Base-by-base conservation (phyloP, 768 basidiomycete genomes). In the Mycena leptocephala region DNA sequence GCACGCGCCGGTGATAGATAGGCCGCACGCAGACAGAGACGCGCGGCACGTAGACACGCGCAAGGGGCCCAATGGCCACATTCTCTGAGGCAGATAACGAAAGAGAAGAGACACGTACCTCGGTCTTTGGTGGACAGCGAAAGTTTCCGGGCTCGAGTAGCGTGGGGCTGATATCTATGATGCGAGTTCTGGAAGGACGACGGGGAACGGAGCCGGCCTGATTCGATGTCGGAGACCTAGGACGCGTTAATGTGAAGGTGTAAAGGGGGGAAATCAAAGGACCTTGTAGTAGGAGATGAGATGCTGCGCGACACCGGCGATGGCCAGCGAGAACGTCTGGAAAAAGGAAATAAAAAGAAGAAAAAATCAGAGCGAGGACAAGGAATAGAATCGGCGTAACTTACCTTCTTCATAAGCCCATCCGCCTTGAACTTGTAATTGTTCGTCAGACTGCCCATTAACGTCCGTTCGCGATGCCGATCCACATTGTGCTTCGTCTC, bases 371-470 rank as follows among this genome's bases (percentile, higher is more conserved):
- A 32, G 30, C 30, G 33, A 41, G 3, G 10, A 39, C 33, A 26
- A 41, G 18, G 58, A 64, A 48, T 35, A 41, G 43, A 55, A 64
- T n/a, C n/a, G n/a, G n/a, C n/a, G 67, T 43, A 46, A 84, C 91
- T 79, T 56, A 97, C 98, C 92, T 99, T 98, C 89, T 99, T 99
- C 93, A 99, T 96, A 84, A 99, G 90, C 9, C 98, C 98, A 72
- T 96, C 94, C 0, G 90, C 84, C 82, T 97, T 98, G 90, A 98
- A 99, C 85, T 96, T 96, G 89, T 95, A 94, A 82, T 92, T 95
- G 85, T 96, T 97, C 11, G 97, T 98, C 81, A 99, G 85, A 80
- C 96, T 97, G 37, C 97, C 97, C 64, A 98, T 92, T 41, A 99
- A 89, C 30, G 91, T 92, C 62, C 96, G 88, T 84, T 98, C 97